These are phyloP conservation scores for Cokeromyces recurvatus DNA, from an alignment of 371 early-diverging fungal species.

Conservation along the genomic window DNA sequence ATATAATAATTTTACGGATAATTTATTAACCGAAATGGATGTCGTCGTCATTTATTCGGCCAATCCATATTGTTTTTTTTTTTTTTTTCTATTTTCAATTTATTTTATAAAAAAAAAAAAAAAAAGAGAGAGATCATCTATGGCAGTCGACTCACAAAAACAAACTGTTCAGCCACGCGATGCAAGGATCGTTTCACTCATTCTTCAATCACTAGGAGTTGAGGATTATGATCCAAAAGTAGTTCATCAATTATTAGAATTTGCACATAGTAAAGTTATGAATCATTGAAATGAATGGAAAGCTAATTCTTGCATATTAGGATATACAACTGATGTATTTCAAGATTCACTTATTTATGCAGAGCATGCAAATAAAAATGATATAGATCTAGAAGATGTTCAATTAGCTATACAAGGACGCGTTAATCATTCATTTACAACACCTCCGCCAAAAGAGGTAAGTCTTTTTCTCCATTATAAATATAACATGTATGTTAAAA, in stretches of 20 bases:
- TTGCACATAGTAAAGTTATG: constrained; percentile 69
- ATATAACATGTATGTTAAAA: background rate
- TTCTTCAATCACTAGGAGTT: constrained; percentile 89
- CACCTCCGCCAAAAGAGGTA: constrained; percentile 89
- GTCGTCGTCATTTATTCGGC: too few relatives aligned
- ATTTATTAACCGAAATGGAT: too few relatives aligned
- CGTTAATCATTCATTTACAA: constrained; percentile 85
- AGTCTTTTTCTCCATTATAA: background rate
- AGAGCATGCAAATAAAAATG: constrained; percentile 86
- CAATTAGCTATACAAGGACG: constrained; percentile 91
- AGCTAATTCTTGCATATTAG: too few relatives aligned
- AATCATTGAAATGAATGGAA: too few relatives aligned
- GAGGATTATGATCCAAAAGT: constrained; percentile 97
- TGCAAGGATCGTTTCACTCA: constrained; percentile 89
- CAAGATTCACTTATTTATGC: constrained; percentile 93
- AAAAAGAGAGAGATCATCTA: too few relatives aligned
- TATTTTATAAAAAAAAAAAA: too few relatives aligned
- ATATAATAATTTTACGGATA: too few relatives aligned
- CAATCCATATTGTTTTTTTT: too few relatives aligned
- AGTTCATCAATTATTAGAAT: constrained; percentile 94
- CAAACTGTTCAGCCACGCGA: constrained; percentile 66
- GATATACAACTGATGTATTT: constrained; percentile 92
- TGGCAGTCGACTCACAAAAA: constrained; percentile 20
- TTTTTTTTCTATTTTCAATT: too few relatives aligned
- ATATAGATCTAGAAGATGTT: constrained; percentile 88